Conservation (phyloP, 139 green algal species). For the Zygnema cylindricum region DNA sequence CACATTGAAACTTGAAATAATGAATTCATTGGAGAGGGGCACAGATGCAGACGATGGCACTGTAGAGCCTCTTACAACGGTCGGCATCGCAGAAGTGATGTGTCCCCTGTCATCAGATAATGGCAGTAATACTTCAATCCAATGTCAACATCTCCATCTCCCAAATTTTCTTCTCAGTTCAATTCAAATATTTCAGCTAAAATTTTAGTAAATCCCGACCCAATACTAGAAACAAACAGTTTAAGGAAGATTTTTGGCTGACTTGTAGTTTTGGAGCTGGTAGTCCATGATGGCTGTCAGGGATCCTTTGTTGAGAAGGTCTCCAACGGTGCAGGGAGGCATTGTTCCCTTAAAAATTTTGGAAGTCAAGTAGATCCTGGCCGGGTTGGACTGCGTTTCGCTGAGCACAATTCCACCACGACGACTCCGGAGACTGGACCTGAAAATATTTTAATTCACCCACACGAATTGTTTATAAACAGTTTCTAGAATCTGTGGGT, state of each 20-base stretch:
- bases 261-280: not conserved
- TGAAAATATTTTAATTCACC: too few species aligned
- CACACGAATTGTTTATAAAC: too few species aligned
- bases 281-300: slow-evolving; percentile 14
- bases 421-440: not conserved
- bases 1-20: too few species aligned
- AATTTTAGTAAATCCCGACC: too few species aligned
- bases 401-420: not conserved
- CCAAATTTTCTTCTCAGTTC: too few species aligned
- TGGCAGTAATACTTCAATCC: too few species aligned
- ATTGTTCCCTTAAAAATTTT: not conserved
- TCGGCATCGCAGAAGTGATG: slow-evolving; percentile 3
- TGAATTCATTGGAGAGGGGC: slow-evolving; percentile 8
- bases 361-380: not conserved
- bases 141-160: too few species aligned
- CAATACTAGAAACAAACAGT: too few species aligned
- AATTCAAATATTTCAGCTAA: too few species aligned
- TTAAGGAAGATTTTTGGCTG: too few species aligned
- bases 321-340: not conserved
- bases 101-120: not conserved
- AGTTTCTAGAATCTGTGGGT: too few species aligned
- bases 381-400: slow-evolving; percentile 15
- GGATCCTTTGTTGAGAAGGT: not conserved
- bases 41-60: not conserved
- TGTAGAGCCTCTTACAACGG: not conserved